Evolutionary conservation across 1,284 basidiomycete species (phyloP).

Genomic region (Cryptococcus sp.): DNA sequence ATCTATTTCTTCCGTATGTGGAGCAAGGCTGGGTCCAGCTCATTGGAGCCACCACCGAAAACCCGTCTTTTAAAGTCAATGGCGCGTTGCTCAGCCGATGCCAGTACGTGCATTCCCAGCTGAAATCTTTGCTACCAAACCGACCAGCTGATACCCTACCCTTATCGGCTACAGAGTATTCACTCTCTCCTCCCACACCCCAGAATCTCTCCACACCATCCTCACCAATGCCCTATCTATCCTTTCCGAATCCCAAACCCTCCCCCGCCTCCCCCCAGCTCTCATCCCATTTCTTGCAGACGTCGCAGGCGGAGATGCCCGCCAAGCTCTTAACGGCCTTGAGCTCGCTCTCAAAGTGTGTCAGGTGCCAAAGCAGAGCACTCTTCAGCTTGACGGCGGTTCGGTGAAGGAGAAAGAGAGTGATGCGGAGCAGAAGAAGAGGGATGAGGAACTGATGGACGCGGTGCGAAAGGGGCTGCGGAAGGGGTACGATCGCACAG

Average conservation of each 20-base stretch:
- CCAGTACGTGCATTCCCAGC: constrained; percentile 58
- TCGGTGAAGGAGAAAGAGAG: background rate
- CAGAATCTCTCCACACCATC: constrained; percentile 40
- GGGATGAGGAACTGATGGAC: constrained; percentile 48
- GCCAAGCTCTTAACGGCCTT: constrained; percentile 51
- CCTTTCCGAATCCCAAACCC: constrained; percentile 33
- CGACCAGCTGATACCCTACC: background rate
- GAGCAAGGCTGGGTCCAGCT: constrained; percentile 76
- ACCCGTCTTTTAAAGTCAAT: constrained; percentile 81
- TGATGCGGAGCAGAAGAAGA: constrained; percentile 16
- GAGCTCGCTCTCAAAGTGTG: constrained; percentile 51
- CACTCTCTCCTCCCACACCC: constrained; percentile 39
- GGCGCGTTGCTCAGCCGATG: constrained; percentile 75
- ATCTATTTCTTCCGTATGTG: constrained; percentile 74
- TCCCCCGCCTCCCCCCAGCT: constrained; percentile 49
- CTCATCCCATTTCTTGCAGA: constrained; percentile 54
- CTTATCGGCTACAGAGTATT: constrained; percentile 32
- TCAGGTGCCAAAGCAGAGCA: constrained; percentile 25
- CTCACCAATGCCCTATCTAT: constrained; percentile 38
- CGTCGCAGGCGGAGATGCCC: constrained; percentile 53
- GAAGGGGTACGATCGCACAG: constrained; percentile 65
- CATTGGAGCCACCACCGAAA: constrained; percentile 87
- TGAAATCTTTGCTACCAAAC: too few species aligned
- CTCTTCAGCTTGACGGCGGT: constrained; percentile 4
- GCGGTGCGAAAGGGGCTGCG: constrained; percentile 46